Conservation (phyloP, 306 rosid species). For the Astragalus glycyphyllos region DNA sequence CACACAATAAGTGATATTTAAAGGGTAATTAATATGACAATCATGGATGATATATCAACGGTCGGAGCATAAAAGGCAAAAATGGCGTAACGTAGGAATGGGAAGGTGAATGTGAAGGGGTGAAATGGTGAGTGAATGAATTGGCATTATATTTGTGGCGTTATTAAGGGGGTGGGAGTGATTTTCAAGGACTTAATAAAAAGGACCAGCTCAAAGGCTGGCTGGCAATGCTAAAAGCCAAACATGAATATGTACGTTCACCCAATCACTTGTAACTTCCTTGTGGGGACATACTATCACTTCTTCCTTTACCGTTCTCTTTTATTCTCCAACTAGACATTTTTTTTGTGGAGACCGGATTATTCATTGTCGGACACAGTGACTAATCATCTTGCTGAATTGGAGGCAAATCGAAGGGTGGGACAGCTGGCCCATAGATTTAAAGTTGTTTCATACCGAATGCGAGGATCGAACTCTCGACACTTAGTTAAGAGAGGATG, state of each 20-base stretch:
- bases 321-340: no score
- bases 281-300: no score
- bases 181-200: slow-evolving; percentile 11
- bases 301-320: no score
- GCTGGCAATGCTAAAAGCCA: slow-evolving; percentile 34
- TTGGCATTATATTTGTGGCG: neutral
- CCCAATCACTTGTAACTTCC: neutral
- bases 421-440: no score
- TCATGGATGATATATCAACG: neutral
- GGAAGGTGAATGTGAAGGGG: neutral
- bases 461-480: no score
- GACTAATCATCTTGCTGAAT: no score
- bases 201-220: slow-evolving; percentile 40
- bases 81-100: slow-evolving; percentile 3
- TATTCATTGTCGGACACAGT: no score
- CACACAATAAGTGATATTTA: neutral
- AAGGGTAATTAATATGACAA: neutral
- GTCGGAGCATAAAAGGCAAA: slow-evolving; percentile 43
- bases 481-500: no score
- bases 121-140: neutral
- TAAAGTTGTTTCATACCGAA: no score
- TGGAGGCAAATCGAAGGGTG: no score
- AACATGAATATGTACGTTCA: slow-evolving; percentile 36
- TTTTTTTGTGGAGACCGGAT: no score
- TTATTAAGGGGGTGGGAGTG: neutral